Conservation (phyloP, 2,329 filamentous ascomycete species). For the Xylariaceae sp. region DNA sequence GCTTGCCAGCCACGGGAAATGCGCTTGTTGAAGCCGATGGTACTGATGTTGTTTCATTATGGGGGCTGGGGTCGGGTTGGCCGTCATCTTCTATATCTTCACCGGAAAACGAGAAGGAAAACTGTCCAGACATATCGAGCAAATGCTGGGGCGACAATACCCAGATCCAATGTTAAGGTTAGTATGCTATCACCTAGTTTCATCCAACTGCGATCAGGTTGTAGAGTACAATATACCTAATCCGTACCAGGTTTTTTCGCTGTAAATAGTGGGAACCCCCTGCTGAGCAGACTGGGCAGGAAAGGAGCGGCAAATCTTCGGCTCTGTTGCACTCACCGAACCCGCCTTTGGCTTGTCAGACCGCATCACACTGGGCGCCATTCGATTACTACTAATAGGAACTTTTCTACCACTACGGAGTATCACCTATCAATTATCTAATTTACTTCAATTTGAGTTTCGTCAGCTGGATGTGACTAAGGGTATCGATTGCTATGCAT, state of each 20-base stretch:
- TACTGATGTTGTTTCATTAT: slow-evolving; percentile 28
- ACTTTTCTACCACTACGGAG: no score
- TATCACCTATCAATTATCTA: no score
- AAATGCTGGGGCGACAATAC: background rate
- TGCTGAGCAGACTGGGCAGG: no score
- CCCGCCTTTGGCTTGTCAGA: no score
- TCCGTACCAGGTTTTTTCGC: slow-evolving; percentile 1
- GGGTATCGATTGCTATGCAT: no score
- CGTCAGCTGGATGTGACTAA: no score
- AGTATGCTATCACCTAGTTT: background rate
- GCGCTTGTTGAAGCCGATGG: slow-evolving; percentile 49
- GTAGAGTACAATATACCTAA: no score
- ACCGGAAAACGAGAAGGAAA: slow-evolving; percentile 67
- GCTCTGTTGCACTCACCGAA: no score
- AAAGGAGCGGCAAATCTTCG: slow-evolving; percentile 9
- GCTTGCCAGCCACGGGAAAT: slow-evolving; percentile 67
- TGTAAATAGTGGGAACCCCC: no score
- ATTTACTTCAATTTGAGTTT: no score
- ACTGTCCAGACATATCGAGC: slow-evolving; percentile 47
- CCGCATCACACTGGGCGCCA: no score
- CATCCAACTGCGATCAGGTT: background rate
- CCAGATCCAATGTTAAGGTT: background rate
- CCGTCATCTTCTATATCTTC: slow-evolving; percentile 66
- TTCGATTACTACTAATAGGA: no score
- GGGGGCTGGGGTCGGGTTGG: slow-evolving; percentile 19